A percentile compares a stretch with the other conserved stretches of the same genome.
Conservation (phyloP, 495 filamentous ascomycete species). For the Amniculicola lignicola region DNA sequence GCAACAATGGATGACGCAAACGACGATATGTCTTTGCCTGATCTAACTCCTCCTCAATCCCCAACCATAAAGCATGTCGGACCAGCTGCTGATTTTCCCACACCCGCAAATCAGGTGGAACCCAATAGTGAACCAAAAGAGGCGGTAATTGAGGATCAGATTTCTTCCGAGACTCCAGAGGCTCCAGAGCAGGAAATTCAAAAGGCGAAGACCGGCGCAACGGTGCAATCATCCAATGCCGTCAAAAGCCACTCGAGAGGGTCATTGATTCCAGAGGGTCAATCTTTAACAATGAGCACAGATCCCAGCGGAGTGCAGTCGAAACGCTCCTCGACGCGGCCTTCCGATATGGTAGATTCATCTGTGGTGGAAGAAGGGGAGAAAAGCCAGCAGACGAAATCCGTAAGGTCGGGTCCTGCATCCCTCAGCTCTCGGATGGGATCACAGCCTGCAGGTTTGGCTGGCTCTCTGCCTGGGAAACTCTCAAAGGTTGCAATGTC, state of each 20-base stretch:
- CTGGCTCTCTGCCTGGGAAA: conserved; percentile 51
- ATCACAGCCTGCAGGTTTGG: conserved; percentile 44
- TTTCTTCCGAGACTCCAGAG: too few relatives aligned
- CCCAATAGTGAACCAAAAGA: too few relatives aligned
- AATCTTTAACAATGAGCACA: conserved; percentile 31
- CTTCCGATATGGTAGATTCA: conserved; percentile 3
- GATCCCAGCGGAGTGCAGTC: too few relatives aligned
- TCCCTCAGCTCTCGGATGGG: conserved; percentile 45
- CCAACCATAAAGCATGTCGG: too few relatives aligned
- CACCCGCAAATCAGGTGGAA: too few relatives aligned
- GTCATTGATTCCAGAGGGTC: too few relatives aligned
- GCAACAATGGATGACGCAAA: conserved; percentile 40
- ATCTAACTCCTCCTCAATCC: conserved; percentile 19
- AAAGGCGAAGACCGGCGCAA: too few relatives aligned
- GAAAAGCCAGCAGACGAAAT: conserved; percentile 28
- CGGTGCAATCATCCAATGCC: too few relatives aligned
- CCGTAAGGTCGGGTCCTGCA: conserved; percentile 35
- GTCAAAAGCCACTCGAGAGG: too few relatives aligned
- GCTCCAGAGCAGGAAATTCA: too few relatives aligned
- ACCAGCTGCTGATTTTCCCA: too few relatives aligned
- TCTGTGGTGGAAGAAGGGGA: conserved; percentile 6
- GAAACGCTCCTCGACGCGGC: conserved; percentile 1
- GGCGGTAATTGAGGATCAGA: too few relatives aligned
- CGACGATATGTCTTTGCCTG: conserved; percentile 25
- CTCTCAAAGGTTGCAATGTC: conserved; percentile 72